These are phyloP conservation scores for Fusarium sp. DNA, from an alignment of 2,329 filamentous ascomycete species.

Conservation along the genomic window DNA sequence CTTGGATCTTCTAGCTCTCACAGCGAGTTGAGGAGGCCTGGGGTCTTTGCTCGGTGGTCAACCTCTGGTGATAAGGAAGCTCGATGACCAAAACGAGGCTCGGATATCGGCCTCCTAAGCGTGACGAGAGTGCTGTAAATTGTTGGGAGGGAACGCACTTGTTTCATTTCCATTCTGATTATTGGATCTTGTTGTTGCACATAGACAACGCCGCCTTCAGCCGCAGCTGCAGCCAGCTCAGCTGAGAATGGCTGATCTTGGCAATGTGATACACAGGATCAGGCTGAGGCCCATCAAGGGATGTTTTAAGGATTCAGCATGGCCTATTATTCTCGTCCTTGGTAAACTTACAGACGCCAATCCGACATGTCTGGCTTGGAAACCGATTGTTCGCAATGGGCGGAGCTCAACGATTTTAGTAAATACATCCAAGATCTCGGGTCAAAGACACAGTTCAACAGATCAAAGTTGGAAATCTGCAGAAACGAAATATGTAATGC, in stretches of 20 bases:
- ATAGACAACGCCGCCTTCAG: not conserved
- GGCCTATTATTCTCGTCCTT: not conserved
- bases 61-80: not conserved
- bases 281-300: not conserved
- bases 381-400: constrained; percentile 12
- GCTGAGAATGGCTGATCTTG: not conserved
- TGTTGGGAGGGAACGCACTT: not conserved
- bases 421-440: constrained; percentile 16
- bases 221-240: not conserved
- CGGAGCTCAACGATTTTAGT: constrained; percentile 28
- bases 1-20: not conserved
- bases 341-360: not conserved
- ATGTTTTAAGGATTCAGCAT: not conserved
- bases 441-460: constrained; percentile 10
- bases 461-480: constrained; percentile 6
- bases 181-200: not conserved
- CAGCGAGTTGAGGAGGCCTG: not conserved
- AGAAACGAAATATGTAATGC: constrained; percentile 35
- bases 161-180: not conserved
- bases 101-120: not conserved
- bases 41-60: not conserved
- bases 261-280: not conserved
- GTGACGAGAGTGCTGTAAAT: not conserved
- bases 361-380: not conserved
- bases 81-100: not conserved